Evolutionary conservation across 2,329 filamentous ascomycete genomes (phyloP), one percentile per base, ranked within the genome.

Genomic region (Intubia oerlemansii): DNA sequence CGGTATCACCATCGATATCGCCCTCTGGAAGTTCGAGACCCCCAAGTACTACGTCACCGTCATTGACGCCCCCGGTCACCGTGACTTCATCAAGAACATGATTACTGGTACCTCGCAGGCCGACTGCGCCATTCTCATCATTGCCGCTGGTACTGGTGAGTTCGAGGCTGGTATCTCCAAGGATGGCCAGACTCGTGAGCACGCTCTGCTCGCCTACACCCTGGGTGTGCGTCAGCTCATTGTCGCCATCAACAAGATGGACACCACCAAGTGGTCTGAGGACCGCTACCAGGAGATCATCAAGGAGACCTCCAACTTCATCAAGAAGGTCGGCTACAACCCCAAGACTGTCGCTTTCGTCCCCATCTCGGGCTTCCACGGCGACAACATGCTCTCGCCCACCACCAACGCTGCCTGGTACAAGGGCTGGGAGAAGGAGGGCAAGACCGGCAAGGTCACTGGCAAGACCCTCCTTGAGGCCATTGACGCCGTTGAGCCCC

Each of bases 1-100:
- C 82, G 88, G 88, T 92, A 98, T 98, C 81, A 98, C 88, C 65
- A 74, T 98, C 55, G 88, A 95, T 63, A 95, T 95, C 57, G 88
- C 88, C 49, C 84, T 95, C 62, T 95, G 88, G 88, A 95, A 95
- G 79, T 95, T 95, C 73, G 82, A 95, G 70, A 95, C 88, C 50
- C 74, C 78, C 53, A 90, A 78, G 66, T 93, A 91, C 72, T 77
- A 81, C 57, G 82, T 93, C 62, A 93, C 85, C 51, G 84, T 93
- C 68, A 93, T 90, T 63, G 80, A 98, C 54, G 88, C 88, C 59
- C 88, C 88, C 53, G 88, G 88, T 65, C 88, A 98, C 66, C 85
- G 88, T 88, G 88, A 98, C 57, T 98, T 95, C 74, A 95, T 98
- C 81, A 98, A 98, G 85, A 98, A 95, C 84, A 98, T 98, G 88